These are phyloP conservation scores for Leptographium flavum DNA, from an alignment of 2,329 filamentous ascomycete genomes.

Conservation along the genomic window DNA sequence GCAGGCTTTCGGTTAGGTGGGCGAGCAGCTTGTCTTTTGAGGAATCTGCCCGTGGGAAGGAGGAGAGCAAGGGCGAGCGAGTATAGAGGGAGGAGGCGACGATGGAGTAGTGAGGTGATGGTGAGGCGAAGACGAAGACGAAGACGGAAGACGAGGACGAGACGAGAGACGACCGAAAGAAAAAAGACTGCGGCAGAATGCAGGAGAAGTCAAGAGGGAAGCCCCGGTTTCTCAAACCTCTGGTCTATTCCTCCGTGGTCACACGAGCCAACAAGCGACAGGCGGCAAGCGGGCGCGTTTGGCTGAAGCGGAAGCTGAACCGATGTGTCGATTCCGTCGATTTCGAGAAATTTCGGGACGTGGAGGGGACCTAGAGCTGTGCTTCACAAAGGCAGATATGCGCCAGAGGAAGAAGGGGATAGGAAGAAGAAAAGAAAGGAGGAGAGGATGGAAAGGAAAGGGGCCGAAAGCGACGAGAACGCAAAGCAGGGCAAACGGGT, in stretches of 20 bases:
- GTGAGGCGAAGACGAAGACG: background rate
- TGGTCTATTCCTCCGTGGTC: background rate
- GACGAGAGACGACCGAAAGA: slow-evolving; percentile 2
- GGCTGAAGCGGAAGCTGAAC: too few relatives aligned
- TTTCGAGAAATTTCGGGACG: too few relatives aligned
- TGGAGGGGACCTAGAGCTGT: too few relatives aligned
- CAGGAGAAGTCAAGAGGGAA: background rate
- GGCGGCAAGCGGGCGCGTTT: background rate
- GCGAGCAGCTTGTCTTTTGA: slow-evolving; percentile 5
- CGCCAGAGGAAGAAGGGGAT: background rate
- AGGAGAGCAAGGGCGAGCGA: background rate
- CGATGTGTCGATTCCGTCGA: too few relatives aligned
- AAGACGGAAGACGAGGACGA: background rate
- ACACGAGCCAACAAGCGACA: background rate
- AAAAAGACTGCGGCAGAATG: background rate
- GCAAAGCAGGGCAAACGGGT: background rate
- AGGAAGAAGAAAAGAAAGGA: background rate
- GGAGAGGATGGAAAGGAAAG: background rate
- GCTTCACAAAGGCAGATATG: too few relatives aligned
- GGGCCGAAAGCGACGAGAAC: background rate
- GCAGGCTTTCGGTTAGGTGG: background rate
- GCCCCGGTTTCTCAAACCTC: slow-evolving; percentile 6
- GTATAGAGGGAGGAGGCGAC: background rate
- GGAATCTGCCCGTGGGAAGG: background rate
- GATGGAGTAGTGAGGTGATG: background rate